Evolutionary conservation across 1,284 basidiomycete species (phyloP).

Genomic region (Papiliotrema laurentii): DNA sequence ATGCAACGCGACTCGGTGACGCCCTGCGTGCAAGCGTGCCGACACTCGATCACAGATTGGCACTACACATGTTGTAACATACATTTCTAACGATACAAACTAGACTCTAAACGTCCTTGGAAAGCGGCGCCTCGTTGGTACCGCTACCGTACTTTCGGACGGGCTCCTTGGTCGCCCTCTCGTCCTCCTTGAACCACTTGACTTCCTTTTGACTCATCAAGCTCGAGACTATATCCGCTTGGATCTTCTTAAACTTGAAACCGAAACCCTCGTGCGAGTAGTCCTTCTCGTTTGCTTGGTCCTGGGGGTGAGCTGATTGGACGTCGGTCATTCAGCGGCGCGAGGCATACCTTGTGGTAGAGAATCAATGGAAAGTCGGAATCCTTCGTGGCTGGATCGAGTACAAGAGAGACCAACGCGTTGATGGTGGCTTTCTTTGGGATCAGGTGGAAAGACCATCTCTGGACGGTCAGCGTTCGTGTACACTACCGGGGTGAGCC

Average conservation of each 20-base stretch:
- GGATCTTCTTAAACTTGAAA: conserved; percentile 34
- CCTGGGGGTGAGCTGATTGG: conserved; percentile 3
- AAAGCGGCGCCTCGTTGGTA: conserved; percentile 23
- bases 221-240: conserved; percentile 27
- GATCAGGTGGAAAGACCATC: conserved; percentile 34
- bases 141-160: conserved; percentile 31
- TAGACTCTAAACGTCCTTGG: conserved; percentile 12
- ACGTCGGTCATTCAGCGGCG: neutral
- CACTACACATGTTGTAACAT: too few species aligned
- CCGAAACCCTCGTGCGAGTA: conserved; percentile 38
- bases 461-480: conserved; percentile 5
- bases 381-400: conserved; percentile 35
- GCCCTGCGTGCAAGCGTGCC: too few species aligned
- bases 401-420: conserved; percentile 27
- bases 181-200: conserved; percentile 32
- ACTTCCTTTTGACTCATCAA: conserved; percentile 27
- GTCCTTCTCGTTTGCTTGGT: conserved; percentile 33
- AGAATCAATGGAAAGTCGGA: conserved; percentile 35
- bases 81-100: neutral
- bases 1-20: too few species aligned
- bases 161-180: conserved; percentile 25
- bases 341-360: conserved; percentile 26
- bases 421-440: conserved; percentile 36
- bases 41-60: too few species aligned
- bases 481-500: neutral